phyloP scores from a whole-genome alignment of 2,329 filamentous ascomycete genomes.

The Alternaria brassicicola region DNA sequence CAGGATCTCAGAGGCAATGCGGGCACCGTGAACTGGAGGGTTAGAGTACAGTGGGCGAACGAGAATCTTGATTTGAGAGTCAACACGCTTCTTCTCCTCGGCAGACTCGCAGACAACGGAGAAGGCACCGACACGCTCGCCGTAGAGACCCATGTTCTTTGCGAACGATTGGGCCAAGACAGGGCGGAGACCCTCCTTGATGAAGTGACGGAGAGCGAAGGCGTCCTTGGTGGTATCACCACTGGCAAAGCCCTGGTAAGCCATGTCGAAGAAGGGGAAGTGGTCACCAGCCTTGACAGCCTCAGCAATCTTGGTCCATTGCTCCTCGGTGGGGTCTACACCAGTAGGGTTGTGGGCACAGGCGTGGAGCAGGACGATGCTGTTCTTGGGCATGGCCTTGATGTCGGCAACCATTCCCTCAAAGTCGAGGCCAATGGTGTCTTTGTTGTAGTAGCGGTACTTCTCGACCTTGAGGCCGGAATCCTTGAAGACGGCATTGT shows the following conservation, averaged over 20 bases:
- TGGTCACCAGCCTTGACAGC: conserved; percentile 85
- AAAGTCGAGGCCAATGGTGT: conserved; percentile 97
- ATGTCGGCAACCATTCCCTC: conserved; percentile 90
- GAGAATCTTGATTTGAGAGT: conserved; percentile 98
- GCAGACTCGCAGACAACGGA: conserved; percentile 83
- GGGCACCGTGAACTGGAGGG: conserved; percentile 94
- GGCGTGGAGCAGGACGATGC: conserved; percentile 91
- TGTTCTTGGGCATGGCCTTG: conserved; percentile 83
- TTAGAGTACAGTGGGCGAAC: conserved; percentile 98
- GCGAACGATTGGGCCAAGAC: conserved; percentile 92
- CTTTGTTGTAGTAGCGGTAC: conserved; percentile 99
- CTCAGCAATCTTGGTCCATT: conserved; percentile 90
- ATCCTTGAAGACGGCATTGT: conserved; percentile 94
- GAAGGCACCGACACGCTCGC: conserved; percentile 97
- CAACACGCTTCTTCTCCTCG: conserved; percentile 93
- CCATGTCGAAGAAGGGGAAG: conserved; percentile 99
- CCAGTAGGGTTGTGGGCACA: conserved; percentile 98
- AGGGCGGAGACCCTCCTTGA: conserved; percentile 88
- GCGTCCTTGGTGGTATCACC: conserved; percentile 92
- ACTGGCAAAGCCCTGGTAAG: conserved; percentile 97
- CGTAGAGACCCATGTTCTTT: conserved; percentile 99
- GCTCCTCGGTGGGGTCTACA: conserved; percentile 87
- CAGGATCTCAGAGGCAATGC: conserved; percentile 90
- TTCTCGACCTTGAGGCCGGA: conserved; percentile 88
- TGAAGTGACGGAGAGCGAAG: conserved; percentile 90